Conservation (phyloP, 345 rosid genomes). For the Ceriops decandra region DNA sequence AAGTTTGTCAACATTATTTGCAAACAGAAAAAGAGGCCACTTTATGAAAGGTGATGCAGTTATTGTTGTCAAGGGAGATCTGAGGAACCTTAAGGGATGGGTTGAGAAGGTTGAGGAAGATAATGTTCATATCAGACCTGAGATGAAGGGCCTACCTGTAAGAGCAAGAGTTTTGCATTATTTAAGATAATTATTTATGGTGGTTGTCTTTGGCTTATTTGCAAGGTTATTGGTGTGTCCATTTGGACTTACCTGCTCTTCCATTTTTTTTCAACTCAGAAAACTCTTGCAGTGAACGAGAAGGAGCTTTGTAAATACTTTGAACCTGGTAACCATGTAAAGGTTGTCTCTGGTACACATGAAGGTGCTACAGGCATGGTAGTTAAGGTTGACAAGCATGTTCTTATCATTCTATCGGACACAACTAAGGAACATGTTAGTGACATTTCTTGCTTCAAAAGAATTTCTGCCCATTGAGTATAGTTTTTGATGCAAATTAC, state of each 20-base stretch:
- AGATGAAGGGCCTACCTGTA: slow-evolving; percentile 92
- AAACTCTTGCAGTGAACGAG: slow-evolving; percentile 78
- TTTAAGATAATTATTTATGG: slow-evolving; percentile 4
- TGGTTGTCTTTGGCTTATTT: slow-evolving; percentile 2
- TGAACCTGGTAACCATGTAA: slow-evolving; percentile 97
- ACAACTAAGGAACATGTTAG: slow-evolving; percentile 95
- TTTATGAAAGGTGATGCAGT: slow-evolving; percentile 98
- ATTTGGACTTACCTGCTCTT: slow-evolving; percentile 9
- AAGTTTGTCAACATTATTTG: slow-evolving; percentile 76
- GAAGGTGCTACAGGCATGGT: slow-evolving; percentile 98
- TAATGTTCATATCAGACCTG: slow-evolving; percentile 80
- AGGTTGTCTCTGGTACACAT: slow-evolving; percentile 90
- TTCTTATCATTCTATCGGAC: slow-evolving; percentile 78
- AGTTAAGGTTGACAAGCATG: slow-evolving; percentile 93
- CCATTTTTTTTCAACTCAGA: slow-evolving; percentile 37
- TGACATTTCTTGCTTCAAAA: slow-evolving; percentile 1
- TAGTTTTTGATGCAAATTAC: not conserved
- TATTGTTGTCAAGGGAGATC: slow-evolving; percentile 88
- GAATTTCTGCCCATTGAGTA: not conserved
- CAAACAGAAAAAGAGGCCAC: slow-evolving; percentile 94
- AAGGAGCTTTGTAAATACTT: slow-evolving; percentile 92
- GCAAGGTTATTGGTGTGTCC: not conserved
- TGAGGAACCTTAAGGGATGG: slow-evolving; percentile 93
- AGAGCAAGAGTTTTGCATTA: slow-evolving; percentile 21
- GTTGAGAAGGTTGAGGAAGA: slow-evolving; percentile 99